Evolutionary conservation across 192 early-diverging fungal species (phyloP).

Genomic region (Backusella parvicylindrica): DNA sequence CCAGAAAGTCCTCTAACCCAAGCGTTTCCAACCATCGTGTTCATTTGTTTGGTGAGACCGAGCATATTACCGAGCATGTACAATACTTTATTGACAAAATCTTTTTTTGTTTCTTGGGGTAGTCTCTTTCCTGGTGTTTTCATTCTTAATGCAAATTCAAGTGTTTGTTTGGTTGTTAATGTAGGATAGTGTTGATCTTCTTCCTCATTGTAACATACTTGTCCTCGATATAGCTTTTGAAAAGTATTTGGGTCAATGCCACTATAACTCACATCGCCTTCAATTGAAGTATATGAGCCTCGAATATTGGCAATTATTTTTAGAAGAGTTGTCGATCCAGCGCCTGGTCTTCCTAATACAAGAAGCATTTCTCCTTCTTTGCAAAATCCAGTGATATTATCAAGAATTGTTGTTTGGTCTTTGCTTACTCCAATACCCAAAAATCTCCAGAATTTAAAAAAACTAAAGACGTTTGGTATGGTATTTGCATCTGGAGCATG

Average conservation of each 20-base stretch:
- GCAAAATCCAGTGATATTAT: conserved; percentile 59
- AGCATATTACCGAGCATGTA: conserved; percentile 49
- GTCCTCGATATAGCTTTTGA: conserved; percentile 58
- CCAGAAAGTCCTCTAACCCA: conserved; percentile 73
- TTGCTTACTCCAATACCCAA: not conserved
- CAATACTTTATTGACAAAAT: conserved; percentile 46
- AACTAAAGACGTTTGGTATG: not conserved
- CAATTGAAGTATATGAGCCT: conserved; percentile 45
- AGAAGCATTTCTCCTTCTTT: conserved; percentile 71
- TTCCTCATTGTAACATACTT: conserved; percentile 78
- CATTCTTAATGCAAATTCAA: conserved; percentile 74
- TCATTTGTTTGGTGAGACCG: conserved; percentile 52
- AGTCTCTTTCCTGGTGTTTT: conserved; percentile 59
- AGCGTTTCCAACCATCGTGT: conserved; percentile 72
- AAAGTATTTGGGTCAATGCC: conserved; percentile 62
- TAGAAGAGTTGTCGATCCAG: conserved; percentile 63
- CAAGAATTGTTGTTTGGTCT: conserved; percentile 44
- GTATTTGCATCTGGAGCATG: not conserved
- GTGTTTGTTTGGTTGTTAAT: conserved; percentile 74
- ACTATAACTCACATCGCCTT: conserved; percentile 61
- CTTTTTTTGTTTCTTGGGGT: conserved; percentile 41
- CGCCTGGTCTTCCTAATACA: conserved; percentile 66
- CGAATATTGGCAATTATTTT: conserved; percentile 56
- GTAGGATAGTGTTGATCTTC: conserved; percentile 77
- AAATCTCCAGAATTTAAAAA: not conserved